Conservation (phyloP, 2,329 filamentous ascomycete species). For the Colletotrichum sp. region DNA sequence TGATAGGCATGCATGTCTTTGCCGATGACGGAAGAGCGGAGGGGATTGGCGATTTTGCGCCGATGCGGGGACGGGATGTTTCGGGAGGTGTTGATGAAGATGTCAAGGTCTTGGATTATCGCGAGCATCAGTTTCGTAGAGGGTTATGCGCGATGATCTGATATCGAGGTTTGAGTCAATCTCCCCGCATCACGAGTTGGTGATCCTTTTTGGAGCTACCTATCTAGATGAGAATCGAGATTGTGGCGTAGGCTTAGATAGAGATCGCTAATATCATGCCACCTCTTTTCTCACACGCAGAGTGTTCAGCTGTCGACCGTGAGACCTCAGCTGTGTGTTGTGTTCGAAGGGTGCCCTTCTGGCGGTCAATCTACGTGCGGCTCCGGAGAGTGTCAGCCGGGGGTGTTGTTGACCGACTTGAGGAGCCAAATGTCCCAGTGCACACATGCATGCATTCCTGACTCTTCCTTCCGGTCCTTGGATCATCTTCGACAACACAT, state of each 20-base stretch:
- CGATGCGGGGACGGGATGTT: slow-evolving; percentile 1
- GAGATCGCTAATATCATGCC: neutral
- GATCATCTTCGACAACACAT: neutral
- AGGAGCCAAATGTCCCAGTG: neutral
- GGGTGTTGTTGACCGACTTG: neutral
- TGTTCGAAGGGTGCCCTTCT: neutral
- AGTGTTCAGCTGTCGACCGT: neutral
- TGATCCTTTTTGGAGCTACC: too few species aligned
- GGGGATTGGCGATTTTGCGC: neutral
- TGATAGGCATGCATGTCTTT: neutral
- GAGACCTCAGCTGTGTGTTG: neutral
- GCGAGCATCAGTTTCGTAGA: neutral
- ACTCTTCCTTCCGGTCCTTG: neutral
- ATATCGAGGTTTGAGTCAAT: neutral
- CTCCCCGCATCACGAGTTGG: neutral
- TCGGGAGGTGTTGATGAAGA: neutral
- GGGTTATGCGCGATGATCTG: neutral
- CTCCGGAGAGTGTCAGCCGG: neutral
- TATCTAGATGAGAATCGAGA: neutral
- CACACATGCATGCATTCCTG: neutral
- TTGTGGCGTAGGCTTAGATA: neutral
- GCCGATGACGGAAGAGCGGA: neutral
- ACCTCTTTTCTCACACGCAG: neutral
- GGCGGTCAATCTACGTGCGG: neutral
- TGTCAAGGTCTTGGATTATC: neutral